Base-by-base conservation (phyloP, 2,329 filamentous ascomycete species). In the Ceratocystis albifundus region DNA sequence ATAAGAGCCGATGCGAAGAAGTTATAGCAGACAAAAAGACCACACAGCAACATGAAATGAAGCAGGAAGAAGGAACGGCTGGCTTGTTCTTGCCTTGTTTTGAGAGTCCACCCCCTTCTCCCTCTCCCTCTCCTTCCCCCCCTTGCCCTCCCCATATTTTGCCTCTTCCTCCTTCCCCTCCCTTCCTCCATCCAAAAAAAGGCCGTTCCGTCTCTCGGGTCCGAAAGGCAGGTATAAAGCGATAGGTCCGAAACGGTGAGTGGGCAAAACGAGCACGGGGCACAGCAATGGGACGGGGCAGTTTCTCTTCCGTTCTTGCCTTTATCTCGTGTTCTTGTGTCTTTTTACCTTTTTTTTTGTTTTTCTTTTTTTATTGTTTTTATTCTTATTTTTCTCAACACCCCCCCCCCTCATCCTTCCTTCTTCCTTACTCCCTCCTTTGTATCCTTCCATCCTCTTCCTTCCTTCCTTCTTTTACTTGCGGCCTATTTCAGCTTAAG, bases 161-260 rank as follows among this genome's bases (percentile, higher is more conserved):
- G n/a, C 22, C 48, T 53, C 22, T 53, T 25, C n/a, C 22, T 53
- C 48, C 22, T 28, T 28, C 10, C 12, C 53, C 10, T 57, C 53
- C 28, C n/a, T n/a, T 57, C 53, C 22, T 28, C 53, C 48, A 50
- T n/a, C n/a, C n/a, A n/a, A n/a, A n/a, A n/a, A 50, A 50, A 50
- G 48, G 17, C 48, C 48, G 48, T 50, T 50, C 48, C 48, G 48
- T 50, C 12, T 12, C 17, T 50, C 48, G 48, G 48, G 48, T 50
- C 48, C 45, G 45, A 48, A 48, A 15, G 45, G 8, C 45, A 48
- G 45, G 45, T 17, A 48, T 20, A 48, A 48, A 48, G 15, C 20
- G 50, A 55, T 55, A 55, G 50, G 50, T 55, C 50, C 53, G 53
- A 57, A 57, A 57, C 53, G 53, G 53, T 57, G 53, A 22, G 32